Evolutionary conservation across 768 basidiomycete species (phyloP).

Genomic region (Boletus rufocinnamomeus): DNA sequence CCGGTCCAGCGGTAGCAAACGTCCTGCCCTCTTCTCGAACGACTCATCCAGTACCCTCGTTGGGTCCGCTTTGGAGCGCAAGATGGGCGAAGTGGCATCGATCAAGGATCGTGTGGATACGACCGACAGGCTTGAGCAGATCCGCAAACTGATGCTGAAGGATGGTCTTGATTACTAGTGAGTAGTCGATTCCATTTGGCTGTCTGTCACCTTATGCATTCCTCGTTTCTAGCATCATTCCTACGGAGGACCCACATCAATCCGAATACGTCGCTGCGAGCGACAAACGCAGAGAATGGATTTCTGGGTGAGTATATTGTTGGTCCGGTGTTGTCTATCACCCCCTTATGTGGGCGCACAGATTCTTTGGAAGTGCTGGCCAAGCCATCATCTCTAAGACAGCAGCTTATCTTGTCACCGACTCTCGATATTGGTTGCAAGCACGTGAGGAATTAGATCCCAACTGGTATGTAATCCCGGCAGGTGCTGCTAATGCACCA

Average conservation of each 20-base stretch:
- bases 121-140: constrained; percentile 54
- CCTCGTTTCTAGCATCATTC: constrained; percentile 56
- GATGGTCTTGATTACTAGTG: constrained; percentile 77
- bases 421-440: constrained; percentile 85
- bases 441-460: constrained; percentile 67
- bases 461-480: constrained; percentile 71
- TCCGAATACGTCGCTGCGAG: constrained; percentile 79
- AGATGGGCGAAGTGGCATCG: constrained; percentile 63
- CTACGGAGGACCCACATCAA: constrained; percentile 79
- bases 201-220: constrained; percentile 9
- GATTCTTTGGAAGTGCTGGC: constrained; percentile 69
- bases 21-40: constrained; percentile 48
- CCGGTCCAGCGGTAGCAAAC: constrained; percentile 41
- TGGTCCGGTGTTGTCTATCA: constrained; percentile 31
- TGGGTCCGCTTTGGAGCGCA: constrained; percentile 72
- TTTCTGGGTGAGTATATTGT: constrained; percentile 61
- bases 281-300: constrained; percentile 77
- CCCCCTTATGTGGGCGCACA: constrained; percentile 29
- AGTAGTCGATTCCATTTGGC: constrained; percentile 32
- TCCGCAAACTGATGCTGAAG: constrained; percentile 67
- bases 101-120: constrained; percentile 59
- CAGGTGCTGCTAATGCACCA: constrained; percentile 53
- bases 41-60: constrained; percentile 74
- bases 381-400: constrained; percentile 67
- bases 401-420: constrained; percentile 73